These are phyloP conservation scores for Pleurotus djamor DNA, from an alignment of 768 basidiomycete genomes.

Conservation along the genomic window DNA sequence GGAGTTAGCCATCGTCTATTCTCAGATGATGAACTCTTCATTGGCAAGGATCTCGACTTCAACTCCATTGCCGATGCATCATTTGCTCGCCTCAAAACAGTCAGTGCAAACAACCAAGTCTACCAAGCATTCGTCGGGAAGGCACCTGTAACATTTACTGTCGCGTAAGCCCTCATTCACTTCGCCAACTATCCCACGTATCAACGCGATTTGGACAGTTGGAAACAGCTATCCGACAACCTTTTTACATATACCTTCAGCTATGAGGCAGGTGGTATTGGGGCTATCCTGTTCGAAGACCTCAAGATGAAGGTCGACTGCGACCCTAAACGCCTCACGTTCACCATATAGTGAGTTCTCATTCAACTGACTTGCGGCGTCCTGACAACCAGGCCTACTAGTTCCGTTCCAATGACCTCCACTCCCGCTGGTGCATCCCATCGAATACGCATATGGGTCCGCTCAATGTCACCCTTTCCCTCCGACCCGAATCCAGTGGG, in stretches of 20 bases:
- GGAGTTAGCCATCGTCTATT: constrained; percentile 65
- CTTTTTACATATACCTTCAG: constrained; percentile 57
- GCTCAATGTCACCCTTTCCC: constrained; percentile 36
- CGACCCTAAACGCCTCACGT: constrained; percentile 50
- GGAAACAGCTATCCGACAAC: constrained; percentile 37
- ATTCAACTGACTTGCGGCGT: neutral
- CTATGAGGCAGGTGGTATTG: constrained; percentile 65
- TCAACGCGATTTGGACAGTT: constrained; percentile 31
- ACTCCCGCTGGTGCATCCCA: constrained; percentile 57
- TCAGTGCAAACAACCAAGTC: constrained; percentile 40
- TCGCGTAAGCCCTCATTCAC: constrained; percentile 35
- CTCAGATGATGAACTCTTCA: constrained; percentile 62
- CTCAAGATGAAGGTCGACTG: constrained; percentile 50
- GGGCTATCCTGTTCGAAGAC: constrained; percentile 51
- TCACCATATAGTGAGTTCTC: constrained; percentile 57
- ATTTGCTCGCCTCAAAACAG: constrained; percentile 46
- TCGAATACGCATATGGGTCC: constrained; percentile 63
- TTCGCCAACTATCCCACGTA: neutral
- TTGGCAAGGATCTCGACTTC: constrained; percentile 68
- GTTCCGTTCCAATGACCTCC: constrained; percentile 54
- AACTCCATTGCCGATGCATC: constrained; percentile 52
- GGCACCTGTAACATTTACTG: constrained; percentile 53
- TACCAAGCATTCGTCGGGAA: constrained; percentile 58
- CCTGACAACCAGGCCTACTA: constrained; percentile 18
- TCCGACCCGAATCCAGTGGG: constrained; percentile 30